These are phyloP conservation scores for Nemania serpens DNA, from an alignment of 2,329 filamentous ascomycete species.

Conservation along the genomic window DNA sequence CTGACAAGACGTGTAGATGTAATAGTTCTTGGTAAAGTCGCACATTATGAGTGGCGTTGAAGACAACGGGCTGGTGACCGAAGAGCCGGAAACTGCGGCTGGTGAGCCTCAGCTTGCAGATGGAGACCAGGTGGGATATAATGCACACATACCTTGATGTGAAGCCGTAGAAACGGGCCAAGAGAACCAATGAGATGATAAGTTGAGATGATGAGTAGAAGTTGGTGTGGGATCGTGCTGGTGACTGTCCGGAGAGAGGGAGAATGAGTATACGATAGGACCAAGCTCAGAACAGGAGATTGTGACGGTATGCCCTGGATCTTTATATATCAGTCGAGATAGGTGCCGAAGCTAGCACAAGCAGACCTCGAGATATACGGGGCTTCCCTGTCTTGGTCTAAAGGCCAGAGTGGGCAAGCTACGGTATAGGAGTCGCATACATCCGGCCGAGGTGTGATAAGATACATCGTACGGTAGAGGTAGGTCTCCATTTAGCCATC, in stretches of 20 bases:
- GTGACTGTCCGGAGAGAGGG: constrained; percentile 6
- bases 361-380: constrained; percentile 33
- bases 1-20: constrained; percentile 73
- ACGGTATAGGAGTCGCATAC: constrained; percentile 28
- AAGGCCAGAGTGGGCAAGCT: constrained; percentile 33
- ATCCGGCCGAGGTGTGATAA: constrained; percentile 13
- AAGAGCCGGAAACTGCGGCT: neutral
- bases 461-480: constrained; percentile 29
- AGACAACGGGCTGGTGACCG: neutral
- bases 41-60: constrained; percentile 50
- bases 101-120: constrained; percentile 16
- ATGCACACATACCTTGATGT: constrained; percentile 20
- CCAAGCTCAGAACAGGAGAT: constrained; percentile 25
- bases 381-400: constrained; percentile 33
- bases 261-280: neutral
- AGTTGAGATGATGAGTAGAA: neutral
- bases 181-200: neutral
- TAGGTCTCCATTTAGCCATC: constrained; percentile 34
- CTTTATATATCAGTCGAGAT: constrained; percentile 32
- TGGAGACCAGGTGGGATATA: neutral
- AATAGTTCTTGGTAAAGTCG: constrained; percentile 75
- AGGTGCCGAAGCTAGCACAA: constrained; percentile 21
- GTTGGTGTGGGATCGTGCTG: constrained; percentile 1
- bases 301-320: constrained; percentile 34
- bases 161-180: neutral